A percentile compares a stretch with the other conserved stretches of the same genome.
Conservation (phyloP, 805 yeast genomes). For the Metschnikowia arizonensis region DNA sequence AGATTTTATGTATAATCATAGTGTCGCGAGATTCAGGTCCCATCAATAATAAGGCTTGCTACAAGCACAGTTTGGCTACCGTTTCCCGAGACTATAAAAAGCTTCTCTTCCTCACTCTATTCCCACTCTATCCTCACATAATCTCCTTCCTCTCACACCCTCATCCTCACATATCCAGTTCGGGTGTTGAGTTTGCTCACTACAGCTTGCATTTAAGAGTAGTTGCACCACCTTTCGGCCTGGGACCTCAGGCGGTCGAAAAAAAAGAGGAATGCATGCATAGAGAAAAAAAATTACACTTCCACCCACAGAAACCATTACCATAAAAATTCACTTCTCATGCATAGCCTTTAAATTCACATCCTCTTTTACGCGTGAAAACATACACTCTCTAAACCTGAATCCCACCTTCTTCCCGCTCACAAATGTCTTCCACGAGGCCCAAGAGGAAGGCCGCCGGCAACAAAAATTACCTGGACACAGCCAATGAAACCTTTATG, state of each 20-base stretch:
- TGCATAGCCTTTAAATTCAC: background rate
- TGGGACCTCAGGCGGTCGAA: conserved; percentile 4
- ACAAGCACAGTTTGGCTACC: no score
- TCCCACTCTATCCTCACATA: no score
- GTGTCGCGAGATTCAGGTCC: no score
- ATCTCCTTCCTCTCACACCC: no score
- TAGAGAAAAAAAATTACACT: conserved; percentile 4
- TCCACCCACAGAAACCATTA: conserved; percentile 2
- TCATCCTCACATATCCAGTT: no score
- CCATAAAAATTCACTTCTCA: background rate
- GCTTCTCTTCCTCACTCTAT: no score
- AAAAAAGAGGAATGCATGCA: conserved; percentile 5
- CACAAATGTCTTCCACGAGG: conserved; percentile 14
- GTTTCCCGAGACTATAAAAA: no score
- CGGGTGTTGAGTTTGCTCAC: background rate
- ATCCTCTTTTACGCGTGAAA: background rate
- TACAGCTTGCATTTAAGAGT: background rate
- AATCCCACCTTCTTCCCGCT: background rate
- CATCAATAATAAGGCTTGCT: no score
- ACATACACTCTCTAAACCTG: background rate
- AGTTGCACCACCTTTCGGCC: conserved; percentile 4
- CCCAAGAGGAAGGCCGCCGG: conserved; percentile 21
- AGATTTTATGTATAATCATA: no score
- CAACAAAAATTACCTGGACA: conserved; percentile 19
- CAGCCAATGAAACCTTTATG: conserved; percentile 14